Conservation (phyloP, 78 protist genomes). For the Planoprotostelium fungivorum region DNA sequence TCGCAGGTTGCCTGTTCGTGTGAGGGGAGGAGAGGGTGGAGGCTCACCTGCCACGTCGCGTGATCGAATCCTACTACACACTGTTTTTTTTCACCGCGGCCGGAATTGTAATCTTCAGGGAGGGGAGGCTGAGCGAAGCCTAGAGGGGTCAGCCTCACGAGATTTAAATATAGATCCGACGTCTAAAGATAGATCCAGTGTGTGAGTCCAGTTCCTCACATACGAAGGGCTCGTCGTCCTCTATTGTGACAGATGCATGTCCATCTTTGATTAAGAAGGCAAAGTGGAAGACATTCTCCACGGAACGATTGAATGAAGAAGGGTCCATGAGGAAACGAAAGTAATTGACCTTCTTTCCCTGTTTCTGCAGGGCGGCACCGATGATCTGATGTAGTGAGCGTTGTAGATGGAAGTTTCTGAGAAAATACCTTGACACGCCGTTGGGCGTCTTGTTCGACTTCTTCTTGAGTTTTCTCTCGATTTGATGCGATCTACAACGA, state of each 20-base stretch:
- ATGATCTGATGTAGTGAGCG: not conserved
- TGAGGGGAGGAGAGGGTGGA: too few relatives aligned
- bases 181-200: not conserved
- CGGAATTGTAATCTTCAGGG: not conserved
- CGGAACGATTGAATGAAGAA: not conserved
- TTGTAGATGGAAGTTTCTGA: not conserved
- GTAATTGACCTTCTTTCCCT: not conserved
- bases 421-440: not conserved
- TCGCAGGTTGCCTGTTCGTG: too few relatives aligned
- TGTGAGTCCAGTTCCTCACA: too few relatives aligned
- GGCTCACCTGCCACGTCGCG: not conserved
- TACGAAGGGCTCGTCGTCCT: not conserved
- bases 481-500: not conserved
- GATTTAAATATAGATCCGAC: too few relatives aligned
- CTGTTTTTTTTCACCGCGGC: not conserved
- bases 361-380: not conserved
- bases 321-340: not conserved
- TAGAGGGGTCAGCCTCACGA: not conserved
- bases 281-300: not conserved
- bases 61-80: not conserved
- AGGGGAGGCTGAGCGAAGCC: not conserved
- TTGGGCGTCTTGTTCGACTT: not conserved
- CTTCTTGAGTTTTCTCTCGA: not conserved
- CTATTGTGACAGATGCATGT: not conserved
- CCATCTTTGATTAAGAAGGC: not conserved